Conservation (phyloP, 2,329 filamentous ascomycete genomes). For the Aspergillus sp. region DNA sequence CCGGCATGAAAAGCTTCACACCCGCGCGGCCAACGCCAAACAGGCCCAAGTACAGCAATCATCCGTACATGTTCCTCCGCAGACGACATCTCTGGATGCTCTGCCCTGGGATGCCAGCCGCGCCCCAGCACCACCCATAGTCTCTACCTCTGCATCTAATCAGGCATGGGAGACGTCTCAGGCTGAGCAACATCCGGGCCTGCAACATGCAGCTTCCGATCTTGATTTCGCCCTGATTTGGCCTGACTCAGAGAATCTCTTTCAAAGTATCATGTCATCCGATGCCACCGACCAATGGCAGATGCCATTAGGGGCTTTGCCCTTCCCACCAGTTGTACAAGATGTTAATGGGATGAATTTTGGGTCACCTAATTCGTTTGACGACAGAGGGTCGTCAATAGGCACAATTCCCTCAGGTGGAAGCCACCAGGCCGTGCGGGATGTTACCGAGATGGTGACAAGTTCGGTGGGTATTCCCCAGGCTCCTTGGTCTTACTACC, state of each 20-base stretch:
- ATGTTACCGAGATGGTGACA: conserved; percentile 49
- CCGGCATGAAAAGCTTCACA: conserved; percentile 48
- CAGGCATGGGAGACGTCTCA: conserved; percentile 30
- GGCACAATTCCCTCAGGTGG: conserved; percentile 44
- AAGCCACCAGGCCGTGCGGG: conserved; percentile 47
- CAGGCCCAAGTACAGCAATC: conserved; percentile 13
- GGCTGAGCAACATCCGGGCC: conserved; percentile 19
- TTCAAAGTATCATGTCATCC: conserved; percentile 48
- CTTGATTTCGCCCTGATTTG: conserved; percentile 48
- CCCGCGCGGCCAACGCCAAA: conserved; percentile 30
- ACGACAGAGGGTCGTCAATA: conserved; percentile 40
- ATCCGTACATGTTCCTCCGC: conserved; percentile 13
- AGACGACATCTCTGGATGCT: conserved; percentile 24
- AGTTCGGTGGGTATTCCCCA: conserved; percentile 39
- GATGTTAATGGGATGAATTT: conserved; percentile 34
- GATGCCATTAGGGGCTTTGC: conserved; percentile 45
- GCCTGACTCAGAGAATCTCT: conserved; percentile 50
- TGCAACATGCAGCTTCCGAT: conserved; percentile 33
- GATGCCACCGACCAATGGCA: conserved; percentile 46
- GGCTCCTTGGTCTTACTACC: neutral
- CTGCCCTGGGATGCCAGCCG: conserved; percentile 30
- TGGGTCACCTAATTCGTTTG: conserved; percentile 40
- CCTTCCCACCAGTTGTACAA: conserved; percentile 38
- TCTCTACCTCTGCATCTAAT: conserved; percentile 23
- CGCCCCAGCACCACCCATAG: conserved; percentile 20